Conservation (phyloP, 169 alveolate genomes). For the Plasmodium vivax region DNA sequence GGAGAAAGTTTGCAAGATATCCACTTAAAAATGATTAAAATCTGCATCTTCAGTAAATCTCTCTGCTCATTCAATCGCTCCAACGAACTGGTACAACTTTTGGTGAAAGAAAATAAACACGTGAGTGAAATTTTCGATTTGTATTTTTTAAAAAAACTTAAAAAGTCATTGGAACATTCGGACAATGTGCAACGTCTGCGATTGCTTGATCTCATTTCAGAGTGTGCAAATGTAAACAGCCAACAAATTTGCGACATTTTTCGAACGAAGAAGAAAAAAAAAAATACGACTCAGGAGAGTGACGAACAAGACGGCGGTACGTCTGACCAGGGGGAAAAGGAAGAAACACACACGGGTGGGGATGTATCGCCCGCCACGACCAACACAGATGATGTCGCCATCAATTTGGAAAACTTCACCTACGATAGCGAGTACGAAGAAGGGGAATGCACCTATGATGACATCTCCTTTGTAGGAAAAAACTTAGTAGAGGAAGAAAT, state of each 20-base stretch:
- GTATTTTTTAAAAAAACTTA: constrained; percentile 42
- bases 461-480: constrained; percentile 2
- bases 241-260: constrained; percentile 20
- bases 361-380: not conserved
- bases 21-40: constrained; percentile 68
- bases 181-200: constrained; percentile 64
- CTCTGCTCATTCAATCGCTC: constrained; percentile 68
- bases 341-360: not conserved
- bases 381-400: not conserved
- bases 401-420: constrained; percentile 1
- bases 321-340: not conserved
- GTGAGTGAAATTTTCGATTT: constrained; percentile 51
- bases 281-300: not conserved
- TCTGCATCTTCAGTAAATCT: constrained; percentile 67
- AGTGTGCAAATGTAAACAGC: constrained; percentile 20
- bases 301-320: not conserved
- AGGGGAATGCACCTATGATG: not conserved
- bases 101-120: constrained; percentile 45
- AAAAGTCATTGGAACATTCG: constrained; percentile 14
- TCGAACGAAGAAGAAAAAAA: not conserved
- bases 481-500: not conserved
- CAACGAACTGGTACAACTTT: constrained; percentile 11
- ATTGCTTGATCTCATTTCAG: constrained; percentile 37
- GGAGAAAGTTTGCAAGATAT: constrained; percentile 21
- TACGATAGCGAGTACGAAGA: not conserved